Percentiles rank a stretch among this genome's conserved stretches.
phyloP scores from a whole-genome alignment of 345 rosid genomes.

The Arabidopsis thaliana region TAIR10.1 NC_003076.8:8453501-8454000 shows the following conservation, averaged over 20 bases:
- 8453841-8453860: constrained; percentile 66
- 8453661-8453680: constrained; percentile 53
- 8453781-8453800: background rate
- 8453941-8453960: constrained; percentile 25
- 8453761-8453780: background rate
- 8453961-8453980: constrained; percentile 20
- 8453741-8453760: background rate
- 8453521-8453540: background rate
- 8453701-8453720: constrained; percentile 53
- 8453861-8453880: constrained; percentile 41
- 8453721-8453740: constrained; percentile 43
- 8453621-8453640: background rate
- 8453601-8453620: background rate
- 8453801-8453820: background rate
- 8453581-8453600: background rate
- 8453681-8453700: constrained; percentile 60
- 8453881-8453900: constrained; percentile 50
- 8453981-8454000: background rate
- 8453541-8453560: background rate
- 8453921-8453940: constrained; percentile 39
- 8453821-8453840: constrained; percentile 65
- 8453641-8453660: background rate
- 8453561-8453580: background rate
- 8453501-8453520: background rate
- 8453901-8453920: constrained; percentile 46